Conservation (phyloP, 345 rosid genomes). For the Syzygium grande region DNA sequence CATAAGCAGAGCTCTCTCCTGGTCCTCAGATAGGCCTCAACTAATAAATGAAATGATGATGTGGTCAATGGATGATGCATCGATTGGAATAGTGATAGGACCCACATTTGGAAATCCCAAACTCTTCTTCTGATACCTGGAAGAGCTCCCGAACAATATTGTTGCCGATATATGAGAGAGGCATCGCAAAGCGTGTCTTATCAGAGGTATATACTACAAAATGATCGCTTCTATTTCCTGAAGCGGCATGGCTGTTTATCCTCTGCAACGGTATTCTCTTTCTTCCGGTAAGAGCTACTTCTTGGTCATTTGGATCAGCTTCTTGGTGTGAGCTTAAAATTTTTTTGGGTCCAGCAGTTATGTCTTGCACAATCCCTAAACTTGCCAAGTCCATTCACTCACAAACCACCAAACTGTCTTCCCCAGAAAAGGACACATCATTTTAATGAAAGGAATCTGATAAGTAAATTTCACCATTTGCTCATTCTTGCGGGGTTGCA, state of each 20-base stretch:
- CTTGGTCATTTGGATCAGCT: slow-evolving; percentile 13
- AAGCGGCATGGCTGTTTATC: no score
- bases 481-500: neutral
- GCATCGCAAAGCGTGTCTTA: no score
- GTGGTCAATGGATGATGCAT: slow-evolving; percentile 8
- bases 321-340: neutral
- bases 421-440: neutral
- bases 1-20: slow-evolving; percentile 15
- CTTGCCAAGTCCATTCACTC: neutral
- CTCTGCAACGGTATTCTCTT: no score
- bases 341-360: neutral
- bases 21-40: slow-evolving; percentile 9
- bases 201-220: no score
- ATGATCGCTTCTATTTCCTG: no score
- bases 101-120: neutral
- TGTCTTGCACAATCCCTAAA: neutral
- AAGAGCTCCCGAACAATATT: neutral
- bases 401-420: neutral
- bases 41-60: slow-evolving; percentile 6
- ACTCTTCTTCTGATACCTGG: neutral
- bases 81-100: slow-evolving; percentile 28
- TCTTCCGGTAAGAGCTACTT: neutral
- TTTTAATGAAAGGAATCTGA: neutral
- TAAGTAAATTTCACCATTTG: neutral
- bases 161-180: neutral